Base-by-base conservation (phyloP, 164 flowering plant genomes). In the Brasenia schreberi region DNA sequence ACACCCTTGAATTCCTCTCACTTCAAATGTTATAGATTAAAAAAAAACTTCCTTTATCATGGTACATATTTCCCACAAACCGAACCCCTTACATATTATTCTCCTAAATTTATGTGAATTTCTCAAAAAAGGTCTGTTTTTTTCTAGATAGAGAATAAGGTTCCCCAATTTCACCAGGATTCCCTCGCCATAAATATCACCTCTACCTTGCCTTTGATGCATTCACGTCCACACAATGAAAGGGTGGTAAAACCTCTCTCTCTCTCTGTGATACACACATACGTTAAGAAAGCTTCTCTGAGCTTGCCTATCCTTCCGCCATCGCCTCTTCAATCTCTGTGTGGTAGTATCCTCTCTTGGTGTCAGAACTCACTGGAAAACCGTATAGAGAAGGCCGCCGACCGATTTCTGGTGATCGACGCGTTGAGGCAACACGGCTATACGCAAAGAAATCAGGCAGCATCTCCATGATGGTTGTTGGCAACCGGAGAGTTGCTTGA, bases 381-480 rank as follows among this genome's bases (percentile, higher is more conserved):
- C 18, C 18, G 60, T 18, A 64, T 27, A 43, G 69, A 71, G 23
- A 45, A 3, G 7, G 63, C 42, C 67, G 19, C 7, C 42, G 62
- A 12, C 9, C 39, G 60, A 10, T 18, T 61, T 61, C 33, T n/a
- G 63, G 33, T 9, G 63, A 11, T 2, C 33, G 63, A 18, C 9
- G 61, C 64, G 59, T 63, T 67, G 61, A 61, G 69, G 58, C 68
- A 78, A 71, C 81, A 78, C 81, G 81, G 81, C 81, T 73, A 67
- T 71, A 67, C 63, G 62, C 64, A 62, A 73, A 70, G 71, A 62
- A 67, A 66, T 69, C 67, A 67, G 70, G 73, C 39, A 66, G 75
- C 27, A 72, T 60, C 71, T 71, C 77, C 77, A 71, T 73, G 74
- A 59, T 42, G 61, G 19, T 18, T 52, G 42, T 6, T 67, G 42